Evolutionary conservation across 345 rosid genomes (phyloP).

Genomic region (Rhodomyrtus tomentosa): DNA sequence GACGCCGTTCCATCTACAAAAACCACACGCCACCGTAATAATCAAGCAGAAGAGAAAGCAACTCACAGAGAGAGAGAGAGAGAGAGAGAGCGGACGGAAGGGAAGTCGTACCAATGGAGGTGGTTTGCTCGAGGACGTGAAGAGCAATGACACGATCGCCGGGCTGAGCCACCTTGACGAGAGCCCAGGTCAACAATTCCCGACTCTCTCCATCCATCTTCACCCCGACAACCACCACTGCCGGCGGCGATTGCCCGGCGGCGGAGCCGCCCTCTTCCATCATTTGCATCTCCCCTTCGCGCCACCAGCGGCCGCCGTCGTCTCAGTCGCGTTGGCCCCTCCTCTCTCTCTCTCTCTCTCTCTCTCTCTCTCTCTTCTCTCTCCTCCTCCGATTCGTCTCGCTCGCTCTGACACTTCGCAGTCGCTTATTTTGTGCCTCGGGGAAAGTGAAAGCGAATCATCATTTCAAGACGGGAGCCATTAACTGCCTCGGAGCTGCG

Average conservation of each 20-base stretch:
- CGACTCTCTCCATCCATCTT: conserved; percentile 60
- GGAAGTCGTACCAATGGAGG: not conserved
- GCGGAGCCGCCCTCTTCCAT: not conserved
- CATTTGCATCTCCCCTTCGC: not conserved
- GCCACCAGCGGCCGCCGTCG: not conserved
- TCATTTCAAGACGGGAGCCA: not conserved
- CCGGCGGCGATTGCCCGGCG: conserved; percentile 13
- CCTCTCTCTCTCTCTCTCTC: not conserved
- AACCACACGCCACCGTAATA: not conserved
- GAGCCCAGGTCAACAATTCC: conserved; percentile 79
- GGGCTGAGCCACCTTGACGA: conserved; percentile 70
- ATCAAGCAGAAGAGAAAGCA: not conserved
- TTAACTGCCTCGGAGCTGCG: not conserved
- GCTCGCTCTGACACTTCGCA: not conserved
- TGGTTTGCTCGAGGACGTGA: conserved; percentile 69
- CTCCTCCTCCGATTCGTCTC: not conserved
- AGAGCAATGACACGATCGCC: conserved; percentile 82
- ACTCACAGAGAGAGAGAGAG: not conserved
- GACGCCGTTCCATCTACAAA: conserved; percentile 55
- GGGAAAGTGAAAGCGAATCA: not conserved
- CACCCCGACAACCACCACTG: conserved; percentile 64
- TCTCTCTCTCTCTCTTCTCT: not conserved
- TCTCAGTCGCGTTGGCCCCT: not conserved
- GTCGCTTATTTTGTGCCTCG: not conserved
- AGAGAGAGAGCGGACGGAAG: not conserved